Evolutionary conservation across 495 filamentous ascomycete species (phyloP).

Genomic region (Cudoniella acicularis): DNA sequence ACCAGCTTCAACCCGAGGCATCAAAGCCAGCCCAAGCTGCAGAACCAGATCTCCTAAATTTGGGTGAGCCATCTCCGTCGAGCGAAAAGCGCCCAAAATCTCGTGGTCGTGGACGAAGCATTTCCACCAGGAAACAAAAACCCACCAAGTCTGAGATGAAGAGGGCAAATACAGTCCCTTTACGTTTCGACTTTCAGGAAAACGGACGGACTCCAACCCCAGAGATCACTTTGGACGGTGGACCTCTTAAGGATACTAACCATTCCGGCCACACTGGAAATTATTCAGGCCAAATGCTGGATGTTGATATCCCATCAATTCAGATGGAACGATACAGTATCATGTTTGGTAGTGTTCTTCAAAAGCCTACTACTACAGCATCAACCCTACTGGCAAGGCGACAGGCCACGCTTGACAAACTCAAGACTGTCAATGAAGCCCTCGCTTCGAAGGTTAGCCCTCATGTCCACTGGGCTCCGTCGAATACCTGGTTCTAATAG

Average conservation of each 20-base stretch:
- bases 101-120: constrained; percentile 10
- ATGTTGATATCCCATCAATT: constrained; percentile 77
- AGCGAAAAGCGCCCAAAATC: constrained; percentile 1
- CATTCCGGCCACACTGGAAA: neutral
- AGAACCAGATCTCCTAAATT: neutral
- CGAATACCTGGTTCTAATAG: constrained; percentile 16
- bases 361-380: constrained; percentile 29
- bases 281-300: constrained; percentile 39
- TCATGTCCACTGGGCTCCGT: constrained; percentile 13
- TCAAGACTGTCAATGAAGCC: constrained; percentile 49
- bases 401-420: constrained; percentile 63
- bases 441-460: constrained; percentile 31
- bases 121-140: constrained; percentile 13
- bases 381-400: constrained; percentile 60
- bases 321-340: constrained; percentile 88
- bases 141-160: constrained; percentile 16
- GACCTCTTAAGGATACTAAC: constrained; percentile 2
- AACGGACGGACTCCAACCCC: constrained; percentile 4
- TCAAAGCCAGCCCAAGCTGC: neutral
- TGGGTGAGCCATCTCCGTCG: neutral
- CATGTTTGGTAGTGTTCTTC: constrained; percentile 82
- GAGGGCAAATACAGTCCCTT: constrained; percentile 22
- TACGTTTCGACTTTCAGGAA: constrained; percentile 15
- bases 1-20: constrained; percentile 23
- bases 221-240: constrained; percentile 23